Percentiles rank a stretch among this genome's conserved stretches.
These are phyloP conservation scores for Pinus taeda DNA, from an alignment of 75 land plant genomes.

Conservation along the genomic window DNA sequence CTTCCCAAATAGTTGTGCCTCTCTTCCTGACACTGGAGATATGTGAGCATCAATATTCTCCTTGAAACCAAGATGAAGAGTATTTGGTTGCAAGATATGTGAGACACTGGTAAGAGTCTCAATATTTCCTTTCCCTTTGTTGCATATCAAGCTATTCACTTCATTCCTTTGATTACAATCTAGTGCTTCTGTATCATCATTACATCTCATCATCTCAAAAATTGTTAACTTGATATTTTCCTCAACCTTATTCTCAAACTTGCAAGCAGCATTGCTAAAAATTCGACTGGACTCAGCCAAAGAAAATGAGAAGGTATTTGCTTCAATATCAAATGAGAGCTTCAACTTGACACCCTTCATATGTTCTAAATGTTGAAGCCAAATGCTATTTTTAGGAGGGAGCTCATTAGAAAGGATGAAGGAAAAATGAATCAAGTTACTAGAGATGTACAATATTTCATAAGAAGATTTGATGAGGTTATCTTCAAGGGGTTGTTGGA, in stretches of 20 bases:
- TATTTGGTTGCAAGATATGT: not conserved
- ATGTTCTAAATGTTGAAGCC: not conserved
- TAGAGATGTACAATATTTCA: too few relatives aligned
- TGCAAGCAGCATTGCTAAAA: not conserved
- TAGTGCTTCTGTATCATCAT: too few relatives aligned
- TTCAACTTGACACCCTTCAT: not conserved
- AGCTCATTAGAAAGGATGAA: too few relatives aligned
- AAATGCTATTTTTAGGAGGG: not conserved
- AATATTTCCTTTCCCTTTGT: not conserved
- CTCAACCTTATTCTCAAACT: not conserved
- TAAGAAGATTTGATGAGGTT: too few relatives aligned
- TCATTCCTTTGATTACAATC: not conserved
- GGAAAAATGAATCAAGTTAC: too few relatives aligned
- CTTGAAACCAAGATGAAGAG: not conserved
- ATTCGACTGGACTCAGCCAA: not conserved
- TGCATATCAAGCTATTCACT: not conserved
- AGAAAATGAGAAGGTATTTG: too few relatives aligned
- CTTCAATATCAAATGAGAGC: not conserved
- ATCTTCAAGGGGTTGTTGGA: too few relatives aligned
- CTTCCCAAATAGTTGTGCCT: not conserved
- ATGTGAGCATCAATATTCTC: slow-evolving; percentile 11
- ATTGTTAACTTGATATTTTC: slow-evolving; percentile 50
- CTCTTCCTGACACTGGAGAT: not conserved
- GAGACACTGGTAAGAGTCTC: not conserved
- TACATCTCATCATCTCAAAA: slow-evolving; percentile 43